Base-by-base conservation (phyloP, 2,329 filamentous ascomycete species). In the Knufia fluminis region DNA sequence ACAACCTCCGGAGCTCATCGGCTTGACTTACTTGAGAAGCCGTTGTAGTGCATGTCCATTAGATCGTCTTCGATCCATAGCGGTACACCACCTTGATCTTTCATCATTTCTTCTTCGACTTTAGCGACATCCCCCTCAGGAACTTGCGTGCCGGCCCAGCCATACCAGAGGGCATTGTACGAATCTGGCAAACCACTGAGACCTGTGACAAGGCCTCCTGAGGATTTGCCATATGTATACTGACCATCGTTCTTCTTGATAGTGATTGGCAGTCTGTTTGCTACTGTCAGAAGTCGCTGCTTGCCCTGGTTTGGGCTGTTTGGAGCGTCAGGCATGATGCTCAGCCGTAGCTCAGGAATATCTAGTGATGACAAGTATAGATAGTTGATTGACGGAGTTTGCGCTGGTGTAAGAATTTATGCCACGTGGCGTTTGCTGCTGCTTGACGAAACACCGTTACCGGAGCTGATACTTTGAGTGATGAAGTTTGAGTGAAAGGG, bases 141-240 rank as follows among this genome's bases (percentile, higher is more conserved):
- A 3, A 97, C 82, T 67, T 97, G 88, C 43, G 95, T 71, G 32
- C 92, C 92, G 1, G 92, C 90, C 91, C 92, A 97, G 59, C 92
- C 92, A 69, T 97, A 97, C 92, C 92, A 98, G 69, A 97, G 97
- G 59, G 83, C 91, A 20, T 89, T 22, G 88, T 95, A 26, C 87
- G 96, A 96, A 16, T 39, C 22, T 61, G 86, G 84, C 51, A 97
- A 72, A 22, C 92, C 92, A 58, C 87, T 94, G 53, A 98, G 75
- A 17, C 92, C 92, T 45, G 88, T 95, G 61, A 97, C 92, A 35
- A 98, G 79, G 35, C 92, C 92, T 51, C 92, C 92, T 1, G 92
- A 97, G 41, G 91, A 97, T 86, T 96, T 95, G 65, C 85, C 88
- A 68, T 94, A 95, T 62, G 83, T 79, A 72, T 95, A 98, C 66